Base-by-base conservation (phyloP, 1,284 basidiomycete genomes). In the Volvariella surrecta region DNA sequence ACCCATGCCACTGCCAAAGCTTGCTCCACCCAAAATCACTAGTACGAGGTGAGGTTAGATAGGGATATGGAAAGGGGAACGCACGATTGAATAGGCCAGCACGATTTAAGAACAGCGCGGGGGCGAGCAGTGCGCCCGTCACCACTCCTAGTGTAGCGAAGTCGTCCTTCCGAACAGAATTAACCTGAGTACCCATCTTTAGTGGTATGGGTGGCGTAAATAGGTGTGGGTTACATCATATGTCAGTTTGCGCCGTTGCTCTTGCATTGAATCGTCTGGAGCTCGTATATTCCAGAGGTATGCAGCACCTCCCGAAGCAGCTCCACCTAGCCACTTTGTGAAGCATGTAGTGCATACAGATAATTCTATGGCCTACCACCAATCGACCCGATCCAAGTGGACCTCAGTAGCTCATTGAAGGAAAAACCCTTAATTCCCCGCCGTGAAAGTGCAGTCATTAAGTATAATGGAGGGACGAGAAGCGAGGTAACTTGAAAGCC, bases 1-100 rank as follows among this genome's bases (percentile, higher is more conserved):
- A 13, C 82, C 83, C 8, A 73, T 57, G 6, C 68, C 71, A 45
- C 75, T 73, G n/a, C 82, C 82, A 3, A 85, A 52, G 8, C 79
- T 76, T 34, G 78, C 76, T 11, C 83, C 83, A 32, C 82, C 82
- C 4, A 84, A 60, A 17, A 83, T 68, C 46, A 84, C 83, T 85
- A 44, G 15, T 45, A 40, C 17, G 44, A 18, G 42, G 48, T 32
- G 19, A 40, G 32, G 32, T 37, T 40, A 10, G 22, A 18, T 8
- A 32, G 10, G 34, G 19, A 20, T 43, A 10, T 15, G 41, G 19
- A 43, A 28, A 37, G 24, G n/a, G 39, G 39, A 16, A 19, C 19
- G 63, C 77, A 83, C 82, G 52, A 52, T 84, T 73, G 13, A 76
- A 59, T 4, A 66, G 57, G 31, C 60, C 66, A 24, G 78, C 82